Base-by-base conservation (phyloP, 306 rosid genomes). In the Quercus agrifolia region DNA sequence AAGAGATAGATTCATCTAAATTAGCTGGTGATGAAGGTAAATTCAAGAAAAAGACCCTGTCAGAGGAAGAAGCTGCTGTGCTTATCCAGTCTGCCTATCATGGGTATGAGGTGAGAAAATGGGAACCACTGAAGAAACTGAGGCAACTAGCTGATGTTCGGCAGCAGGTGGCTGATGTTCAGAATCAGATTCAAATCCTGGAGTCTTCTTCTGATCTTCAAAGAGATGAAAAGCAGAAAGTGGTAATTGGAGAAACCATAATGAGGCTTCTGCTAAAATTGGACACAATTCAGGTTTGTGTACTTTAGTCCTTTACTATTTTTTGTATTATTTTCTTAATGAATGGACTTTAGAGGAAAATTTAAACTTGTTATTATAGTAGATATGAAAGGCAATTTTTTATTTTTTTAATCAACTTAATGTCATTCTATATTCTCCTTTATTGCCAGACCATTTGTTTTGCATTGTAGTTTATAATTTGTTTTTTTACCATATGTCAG, bases 251-350 rank as follows among this genome's bases (percentile, higher is more conserved):
- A 74, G 98, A 92, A 74, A 87, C 75, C 73, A 91, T 94, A 68
- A 94, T 92, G 98, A 84, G 90, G 41, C 91, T 90, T 20, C 81
- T 94, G 68, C 83, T 92, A 10, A 83, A 87, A 81, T 59, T 94
- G 85, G 98, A 94, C 78, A 83, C 97, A 0, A 73, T 92, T 44
- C 97, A 94, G 97, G 98, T 94, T 81, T 25, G 67, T 62, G 9
- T 59, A 7, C 19, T 41, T 9, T 41, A 20, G 56, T 8, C 18
- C 10, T 33, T 4, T 2, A 10, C 5, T 70, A 44, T 23, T 17
- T 20, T 4, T 21, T 68, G n/a, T 46, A 19, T 33, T 3, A 35
- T 14, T 19, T 8, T 69, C 17, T 1, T 69, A 17, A 41, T 41
- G 46, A 41, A 41, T 9, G 46, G 3, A 41, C 46, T 41, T 41